Evolutionary conservation across 495 filamentous ascomycete genomes (phyloP), one percentile per base, ranked within the genome.

Genomic region (Hyaloscypha bicolor): DNA sequence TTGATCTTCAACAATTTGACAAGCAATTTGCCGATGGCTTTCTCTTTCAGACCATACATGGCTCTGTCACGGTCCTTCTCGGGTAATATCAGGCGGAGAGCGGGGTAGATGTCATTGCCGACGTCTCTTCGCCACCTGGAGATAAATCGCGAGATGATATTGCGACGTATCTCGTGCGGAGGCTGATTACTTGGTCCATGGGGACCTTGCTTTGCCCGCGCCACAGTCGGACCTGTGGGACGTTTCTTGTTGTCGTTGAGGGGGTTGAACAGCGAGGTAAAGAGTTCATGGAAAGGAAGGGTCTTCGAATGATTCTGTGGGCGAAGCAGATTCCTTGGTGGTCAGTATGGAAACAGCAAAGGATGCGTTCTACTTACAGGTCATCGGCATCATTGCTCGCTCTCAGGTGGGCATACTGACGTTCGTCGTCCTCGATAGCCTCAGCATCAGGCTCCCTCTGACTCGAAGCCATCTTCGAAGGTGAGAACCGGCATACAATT

Each of bases 11-110:
- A 91, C 42, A 96, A 83, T 69, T 91, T 92, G 42, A 98, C 92
- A 6, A 98, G 80, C 51, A 99, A 77, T 71, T 91, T 96, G 4
- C 89, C 94, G 63, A 98, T 94, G 19, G 86, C 86, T 76, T 91
- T 93, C 79, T 99, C 95, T 76, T 98, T 98, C 33, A 99, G 83
- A 4, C 94, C 92, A 72, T 99, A 99, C 86, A 97, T 93, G 39
- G 91, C 90, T 39, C 95, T 86, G 66, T 98, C 94, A 37, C 94
- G 85, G 73, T 99, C 95, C 73, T 96, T 96, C 71, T 94, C 92
- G 0, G 93, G 93, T n/a, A 97, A 79, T 71, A 98, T 96, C 60
- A 99, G 82, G 39, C 95, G 86, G 76, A 99, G 87, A 22, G 93
- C 94, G 3, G 96, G 96, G 77, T 96, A 97, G 69, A 98, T 91